These are phyloP conservation scores for Tinospora cordifolia DNA, from an alignment of 164 flowering plant species.

Conservation along the genomic window DNA sequence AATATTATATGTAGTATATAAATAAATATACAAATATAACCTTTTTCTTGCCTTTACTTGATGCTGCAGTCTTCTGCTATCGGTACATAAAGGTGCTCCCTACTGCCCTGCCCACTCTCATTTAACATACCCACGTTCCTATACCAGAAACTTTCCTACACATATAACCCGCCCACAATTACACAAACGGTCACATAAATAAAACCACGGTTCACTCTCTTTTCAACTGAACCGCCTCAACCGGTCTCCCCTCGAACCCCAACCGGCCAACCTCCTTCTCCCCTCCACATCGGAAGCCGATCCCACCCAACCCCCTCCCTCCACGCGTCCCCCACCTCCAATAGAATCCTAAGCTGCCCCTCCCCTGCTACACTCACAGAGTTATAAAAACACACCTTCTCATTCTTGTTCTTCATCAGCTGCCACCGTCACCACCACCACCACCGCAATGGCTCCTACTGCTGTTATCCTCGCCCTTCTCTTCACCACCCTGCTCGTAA, in stretches of 20 bases:
- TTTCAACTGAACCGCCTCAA: background rate
- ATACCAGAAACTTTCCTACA: too few relatives aligned
- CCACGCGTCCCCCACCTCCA: background rate
- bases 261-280: background rate
- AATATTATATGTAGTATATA: too few relatives aligned
- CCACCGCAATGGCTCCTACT: too few relatives aligned
- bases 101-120: background rate
- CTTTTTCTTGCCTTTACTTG: background rate
- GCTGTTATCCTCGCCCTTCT: slow-evolving; percentile 16
- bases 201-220: background rate
- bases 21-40: too few relatives aligned
- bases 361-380: too few relatives aligned
- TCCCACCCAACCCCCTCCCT: background rate
- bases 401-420: too few relatives aligned
- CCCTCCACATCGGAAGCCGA: background rate
- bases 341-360: background rate
- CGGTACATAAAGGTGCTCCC: background rate
- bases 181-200: background rate
- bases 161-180: background rate
- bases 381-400: too few relatives aligned
- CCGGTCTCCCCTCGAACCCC: background rate
- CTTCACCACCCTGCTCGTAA: slow-evolving; percentile 20
- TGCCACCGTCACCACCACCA: slow-evolving; percentile 55
- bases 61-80: background rate
- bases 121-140: background rate